These are phyloP conservation scores for Magnolia officinalis DNA, from an alignment of 164 flowering plant species.

Conservation along the genomic window DNA sequence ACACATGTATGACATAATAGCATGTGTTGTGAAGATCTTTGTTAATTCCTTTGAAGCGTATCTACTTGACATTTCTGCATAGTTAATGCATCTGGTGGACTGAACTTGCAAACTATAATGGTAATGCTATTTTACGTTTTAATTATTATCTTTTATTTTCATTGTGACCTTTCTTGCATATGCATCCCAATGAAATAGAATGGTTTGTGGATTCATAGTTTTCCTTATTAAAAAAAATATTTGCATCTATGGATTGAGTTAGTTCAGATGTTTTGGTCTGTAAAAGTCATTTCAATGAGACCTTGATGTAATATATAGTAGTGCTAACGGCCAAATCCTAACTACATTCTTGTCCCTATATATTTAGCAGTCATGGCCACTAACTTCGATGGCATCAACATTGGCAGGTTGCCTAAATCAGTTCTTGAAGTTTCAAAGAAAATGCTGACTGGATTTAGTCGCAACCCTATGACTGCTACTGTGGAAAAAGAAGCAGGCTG, in stretches of 20 bases:
- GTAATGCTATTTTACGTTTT: too few species aligned
- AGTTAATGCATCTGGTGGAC: too few species aligned
- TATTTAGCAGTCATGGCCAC: neutral
- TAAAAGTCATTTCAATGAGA: neutral
- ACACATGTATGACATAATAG: too few species aligned
- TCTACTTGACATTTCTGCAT: too few species aligned
- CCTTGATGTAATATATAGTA: neutral
- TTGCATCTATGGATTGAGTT: neutral
- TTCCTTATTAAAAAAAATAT: too few species aligned
- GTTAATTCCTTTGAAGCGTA: too few species aligned
- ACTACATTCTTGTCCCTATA: neutral
- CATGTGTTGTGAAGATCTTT: too few species aligned
- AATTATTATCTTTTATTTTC: too few species aligned
- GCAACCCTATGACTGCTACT: slow-evolving; percentile 59
- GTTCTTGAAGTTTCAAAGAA: slow-evolving; percentile 79
- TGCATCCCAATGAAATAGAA: too few species aligned
- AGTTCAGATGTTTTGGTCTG: neutral
- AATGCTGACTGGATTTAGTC: slow-evolving; percentile 65
- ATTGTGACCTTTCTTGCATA: too few species aligned
- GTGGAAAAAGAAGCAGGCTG: slow-evolving; percentile 90
- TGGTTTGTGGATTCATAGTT: too few species aligned
- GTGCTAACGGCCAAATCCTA: neutral
- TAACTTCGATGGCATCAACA: neutral
- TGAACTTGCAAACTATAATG: too few species aligned
- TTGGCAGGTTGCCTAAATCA: slow-evolving; percentile 64